phyloP scores from a whole-genome alignment of 257 asterid species.

The Nicotiana paniculata region DNA sequence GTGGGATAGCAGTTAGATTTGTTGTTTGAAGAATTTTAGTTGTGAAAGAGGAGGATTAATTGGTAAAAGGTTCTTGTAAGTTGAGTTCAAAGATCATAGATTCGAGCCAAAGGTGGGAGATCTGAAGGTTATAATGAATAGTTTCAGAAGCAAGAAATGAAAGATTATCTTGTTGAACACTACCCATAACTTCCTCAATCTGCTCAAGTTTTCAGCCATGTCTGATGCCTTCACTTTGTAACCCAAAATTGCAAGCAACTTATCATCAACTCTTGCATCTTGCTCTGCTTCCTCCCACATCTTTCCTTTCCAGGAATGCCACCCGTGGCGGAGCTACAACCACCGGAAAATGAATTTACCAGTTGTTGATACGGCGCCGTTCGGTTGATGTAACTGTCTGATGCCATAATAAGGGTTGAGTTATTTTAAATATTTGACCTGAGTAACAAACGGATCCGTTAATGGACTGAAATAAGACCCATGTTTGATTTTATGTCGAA shows the following conservation, averaged over 20 bases:
- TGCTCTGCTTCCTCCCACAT: constrained; percentile 31
- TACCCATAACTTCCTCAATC: constrained; percentile 51
- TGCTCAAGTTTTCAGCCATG: constrained; percentile 69
- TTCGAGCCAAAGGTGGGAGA: constrained; percentile 66
- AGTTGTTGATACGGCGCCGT: too few relatives aligned
- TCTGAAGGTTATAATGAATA: constrained; percentile 82
- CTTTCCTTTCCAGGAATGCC: constrained; percentile 23
- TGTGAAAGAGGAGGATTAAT: not conserved
- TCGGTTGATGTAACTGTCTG: not conserved
- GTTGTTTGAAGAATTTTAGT: too few relatives aligned
- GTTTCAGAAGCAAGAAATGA: constrained; percentile 53
- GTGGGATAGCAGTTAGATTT: constrained; percentile 70
- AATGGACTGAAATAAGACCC: too few relatives aligned
- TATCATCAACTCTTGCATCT: constrained; percentile 46
- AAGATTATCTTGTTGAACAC: constrained; percentile 33
- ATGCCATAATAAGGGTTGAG: too few relatives aligned
- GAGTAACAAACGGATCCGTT: too few relatives aligned
- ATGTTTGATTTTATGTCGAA: too few relatives aligned
- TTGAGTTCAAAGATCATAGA: constrained; percentile 67
- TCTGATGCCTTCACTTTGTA: constrained; percentile 57
- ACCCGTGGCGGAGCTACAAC: constrained; percentile 6
- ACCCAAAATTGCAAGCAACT: constrained; percentile 58
- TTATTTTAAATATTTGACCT: too few relatives aligned
- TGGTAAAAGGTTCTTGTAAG: constrained; percentile 24
- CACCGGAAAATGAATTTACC: not conserved